Base-by-base conservation (phyloP, 805 yeast species). In the Ogataea populi-albae region DNA sequence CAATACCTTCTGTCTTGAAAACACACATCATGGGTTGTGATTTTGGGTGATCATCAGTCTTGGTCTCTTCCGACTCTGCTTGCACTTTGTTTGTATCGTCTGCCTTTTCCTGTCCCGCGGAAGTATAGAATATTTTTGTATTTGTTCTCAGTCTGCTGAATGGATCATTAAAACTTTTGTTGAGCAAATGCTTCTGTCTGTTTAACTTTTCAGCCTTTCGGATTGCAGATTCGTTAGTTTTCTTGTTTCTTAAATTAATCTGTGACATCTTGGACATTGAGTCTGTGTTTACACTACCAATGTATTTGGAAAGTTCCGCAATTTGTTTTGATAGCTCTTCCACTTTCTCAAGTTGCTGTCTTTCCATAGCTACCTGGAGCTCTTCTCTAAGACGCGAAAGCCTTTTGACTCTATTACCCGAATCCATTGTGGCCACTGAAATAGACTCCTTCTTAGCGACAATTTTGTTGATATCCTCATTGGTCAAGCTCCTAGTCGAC, bases 81-180 rank as follows among this genome's bases (percentile, higher is more conserved):
- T 68, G 71, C 40, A 69, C 69, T 35, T 66, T 68, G 32, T 66
- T 65, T 5, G 77, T 80, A 37, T 74, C 72, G 22, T 65, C 71
- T 37, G 75, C 66, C 3, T 81, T 83, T 57, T 69, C 73, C 46
- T 73, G 79, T 6, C 29, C 25, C 4, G 40, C 48, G 36, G 75
- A 73, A 38, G 70, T 68, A 54, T 88, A 87, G 61, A 86, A 91
- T 41, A 86, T 77, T 52, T 86, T 77, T 1, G 97, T 86, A 43
- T 79, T 83, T 1, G 98, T 91, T 57, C 86, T 82, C 55, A 93
- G 73, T 59, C 98, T 79, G 47, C 84, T 77, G 62, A 93, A 93
- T 16, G 98, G 98, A 64, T 93, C 86, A 32, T 47, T 57, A 30
- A 54, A 49, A 28, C 48, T 54, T 15, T 50, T 71, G 76, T 35